Evolutionary conservation across 1,284 basidiomycete species (phyloP), one percentile per base, ranked within the genome.

Genomic region (Somion occarium): DNA sequence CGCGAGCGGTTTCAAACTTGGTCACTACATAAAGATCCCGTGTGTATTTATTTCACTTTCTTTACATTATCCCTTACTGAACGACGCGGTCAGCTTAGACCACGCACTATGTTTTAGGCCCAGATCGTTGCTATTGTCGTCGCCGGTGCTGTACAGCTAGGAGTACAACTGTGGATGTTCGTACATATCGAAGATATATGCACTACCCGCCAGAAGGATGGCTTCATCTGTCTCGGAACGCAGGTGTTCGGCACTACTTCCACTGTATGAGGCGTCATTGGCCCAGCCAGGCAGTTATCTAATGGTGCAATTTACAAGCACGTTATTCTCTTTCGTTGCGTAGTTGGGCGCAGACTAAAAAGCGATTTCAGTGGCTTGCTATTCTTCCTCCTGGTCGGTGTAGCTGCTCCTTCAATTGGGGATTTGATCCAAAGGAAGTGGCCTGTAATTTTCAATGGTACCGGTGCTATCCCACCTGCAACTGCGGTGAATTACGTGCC

Each of bases 341-440:
- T 5, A 22, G 9, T 18, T 22, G 4, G 12, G 9, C 15, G 18
- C 19, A 3, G 5, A 23, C 42, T 38, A 24, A n/a, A 4, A 19
- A 30, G 23, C 5, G 12, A 7, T 34, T 34, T 15, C 15, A 34
- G 30, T 34, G 30, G 62, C 3, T 64, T 78, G 38, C 56, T 71
- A 53, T 79, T 74, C 71, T 79, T 78, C 65, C 83, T 84, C 76
- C 70, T 82, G 41, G 56, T 80, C 44, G 82, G 82, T 19, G 70
- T 75, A 9, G 27, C 73, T n/a, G 66, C 69, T 26, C 81, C 82
- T 0, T n/a, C 73, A 23, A 53, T 69, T n/a, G 66, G 66, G 2
- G 79, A 64, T 49, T 44, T 71, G 39, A 63, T 76, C 53, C 64
- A 67, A 26, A 67, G 66, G 51, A 64, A 61, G 54, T 79, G 68